phyloP scores from a whole-genome alignment of 768 basidiomycete species.

The Boletus rex-veris region DNA sequence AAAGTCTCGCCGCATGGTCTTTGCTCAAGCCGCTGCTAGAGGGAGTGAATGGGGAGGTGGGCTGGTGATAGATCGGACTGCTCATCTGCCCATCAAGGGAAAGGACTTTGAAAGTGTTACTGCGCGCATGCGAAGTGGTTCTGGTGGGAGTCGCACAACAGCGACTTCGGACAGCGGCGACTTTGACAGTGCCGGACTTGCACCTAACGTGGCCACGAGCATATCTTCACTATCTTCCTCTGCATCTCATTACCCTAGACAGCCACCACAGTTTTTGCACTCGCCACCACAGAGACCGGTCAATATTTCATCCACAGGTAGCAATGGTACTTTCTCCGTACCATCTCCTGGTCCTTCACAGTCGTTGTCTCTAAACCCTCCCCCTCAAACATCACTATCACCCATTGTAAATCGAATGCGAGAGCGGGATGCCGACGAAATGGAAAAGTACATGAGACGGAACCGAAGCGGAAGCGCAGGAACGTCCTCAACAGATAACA shows the following conservation, averaged over 20 bases:
- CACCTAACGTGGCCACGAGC: constrained; percentile 39
- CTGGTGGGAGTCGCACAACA: constrained; percentile 76
- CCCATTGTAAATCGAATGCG: constrained; percentile 79
- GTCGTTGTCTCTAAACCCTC: constrained; percentile 35
- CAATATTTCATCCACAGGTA: constrained; percentile 31
- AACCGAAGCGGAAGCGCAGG: constrained; percentile 80
- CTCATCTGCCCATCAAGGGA: constrained; percentile 45
- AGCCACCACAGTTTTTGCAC: constrained; percentile 38
- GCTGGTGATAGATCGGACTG: constrained; percentile 40
- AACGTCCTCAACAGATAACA: constrained; percentile 68
- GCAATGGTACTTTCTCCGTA: constrained; percentile 37
- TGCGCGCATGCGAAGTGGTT: constrained; percentile 73
- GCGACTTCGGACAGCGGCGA: constrained; percentile 74
- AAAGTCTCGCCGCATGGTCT: constrained; percentile 65
- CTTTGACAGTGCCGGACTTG: constrained; percentile 42
- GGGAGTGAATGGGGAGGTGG: constrained; percentile 58
- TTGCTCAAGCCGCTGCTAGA: constrained; percentile 67
- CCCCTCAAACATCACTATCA: constrained; percentile 52
- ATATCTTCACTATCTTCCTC: constrained; percentile 64
- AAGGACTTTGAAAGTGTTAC: constrained; percentile 37
- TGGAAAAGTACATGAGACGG: constrained; percentile 79
- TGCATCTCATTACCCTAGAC: constrained; percentile 49
- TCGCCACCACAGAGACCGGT: constrained; percentile 38
- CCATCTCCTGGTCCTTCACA: constrained; percentile 37
- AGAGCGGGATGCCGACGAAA: constrained; percentile 82